A percentile compares a stretch with the other conserved stretches of the same genome.
Conservation (phyloP, 1,284 basidiomycete genomes). For the Blastosporella zonata region DNA sequence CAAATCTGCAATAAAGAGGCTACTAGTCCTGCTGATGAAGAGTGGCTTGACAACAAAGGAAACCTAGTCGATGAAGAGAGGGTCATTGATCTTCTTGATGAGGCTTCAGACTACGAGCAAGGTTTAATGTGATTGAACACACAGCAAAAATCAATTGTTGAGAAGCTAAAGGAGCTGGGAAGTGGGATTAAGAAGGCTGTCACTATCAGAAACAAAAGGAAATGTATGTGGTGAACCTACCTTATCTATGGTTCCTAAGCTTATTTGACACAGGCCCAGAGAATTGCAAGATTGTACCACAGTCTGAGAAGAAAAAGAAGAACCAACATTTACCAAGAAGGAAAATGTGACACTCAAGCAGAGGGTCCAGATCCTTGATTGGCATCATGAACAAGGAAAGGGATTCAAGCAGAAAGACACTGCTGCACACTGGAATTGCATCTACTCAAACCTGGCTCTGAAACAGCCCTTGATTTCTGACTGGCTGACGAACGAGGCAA, state of each 20-base stretch:
- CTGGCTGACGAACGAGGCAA: background rate
- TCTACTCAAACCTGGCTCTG: constrained; percentile 23
- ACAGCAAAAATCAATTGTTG: constrained; percentile 15
- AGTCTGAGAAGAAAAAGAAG: background rate
- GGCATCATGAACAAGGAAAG: constrained; percentile 21
- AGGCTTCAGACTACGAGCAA: constrained; percentile 15
- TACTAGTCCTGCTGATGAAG: background rate
- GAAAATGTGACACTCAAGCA: constrained; percentile 23
- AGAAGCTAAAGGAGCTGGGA: constrained; percentile 15
- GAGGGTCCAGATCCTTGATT: constrained; percentile 12
- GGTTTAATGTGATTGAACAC: constrained; percentile 11
- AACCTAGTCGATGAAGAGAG: background rate
- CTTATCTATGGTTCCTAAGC: no score
- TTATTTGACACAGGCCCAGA: no score
- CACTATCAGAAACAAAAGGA: no score
- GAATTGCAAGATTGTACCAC: no score
- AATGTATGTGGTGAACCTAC: no score
- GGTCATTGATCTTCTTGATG: constrained; percentile 3
- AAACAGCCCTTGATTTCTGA: background rate
- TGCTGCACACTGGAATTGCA: constrained; percentile 22
- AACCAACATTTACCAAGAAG: constrained; percentile 18
- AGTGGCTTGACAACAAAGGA: background rate
- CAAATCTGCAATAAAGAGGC: no score
- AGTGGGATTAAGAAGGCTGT: constrained; percentile 6
- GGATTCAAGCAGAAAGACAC: constrained; percentile 22